Evolutionary conservation across 441 rosid genomes (phyloP).

Genomic region (Croton setiger): DNA sequence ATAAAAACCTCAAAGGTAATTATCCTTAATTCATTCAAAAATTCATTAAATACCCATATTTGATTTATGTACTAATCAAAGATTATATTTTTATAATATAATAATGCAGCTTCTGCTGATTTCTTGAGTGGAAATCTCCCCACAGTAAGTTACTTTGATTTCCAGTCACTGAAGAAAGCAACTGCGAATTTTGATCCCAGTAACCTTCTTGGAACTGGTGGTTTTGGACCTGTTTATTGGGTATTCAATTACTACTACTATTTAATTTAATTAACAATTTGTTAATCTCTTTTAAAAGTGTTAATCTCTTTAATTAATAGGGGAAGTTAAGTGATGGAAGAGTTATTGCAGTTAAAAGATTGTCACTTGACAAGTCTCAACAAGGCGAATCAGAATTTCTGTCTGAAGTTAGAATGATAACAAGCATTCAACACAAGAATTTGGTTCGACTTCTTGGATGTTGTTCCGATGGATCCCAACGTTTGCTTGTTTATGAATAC

Average conservation of each 20-base stretch:
- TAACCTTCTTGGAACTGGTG: constrained; percentile 34
- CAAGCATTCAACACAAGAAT: constrained; percentile 53
- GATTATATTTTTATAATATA: background rate
- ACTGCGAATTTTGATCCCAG: constrained; percentile 26
- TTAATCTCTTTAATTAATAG: constrained; percentile 19
- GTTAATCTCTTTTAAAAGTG: no score
- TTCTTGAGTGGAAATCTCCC: constrained; percentile 44
- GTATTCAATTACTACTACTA: constrained; percentile 8
- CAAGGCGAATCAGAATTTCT: constrained; percentile 80
- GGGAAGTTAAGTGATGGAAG: constrained; percentile 55
- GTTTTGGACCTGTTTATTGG: constrained; percentile 29
- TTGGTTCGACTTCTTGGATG: constrained; percentile 52
- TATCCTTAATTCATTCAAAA: no score
- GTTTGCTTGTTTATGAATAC: constrained; percentile 55
- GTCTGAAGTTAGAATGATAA: constrained; percentile 68
- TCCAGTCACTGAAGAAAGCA: constrained; percentile 27
- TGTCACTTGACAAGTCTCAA: constrained; percentile 56
- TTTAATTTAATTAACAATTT: no score
- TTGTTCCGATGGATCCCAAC: constrained; percentile 50
- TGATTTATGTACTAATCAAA: no score
- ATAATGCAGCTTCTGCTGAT: constrained; percentile 30
- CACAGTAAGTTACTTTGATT: constrained; percentile 30
- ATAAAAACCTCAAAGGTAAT: no score
- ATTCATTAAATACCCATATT: no score
- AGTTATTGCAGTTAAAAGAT: constrained; percentile 55